Base-by-base conservation (phyloP, 176 grass and related monocot species). In the Thalia dealbata region DNA sequence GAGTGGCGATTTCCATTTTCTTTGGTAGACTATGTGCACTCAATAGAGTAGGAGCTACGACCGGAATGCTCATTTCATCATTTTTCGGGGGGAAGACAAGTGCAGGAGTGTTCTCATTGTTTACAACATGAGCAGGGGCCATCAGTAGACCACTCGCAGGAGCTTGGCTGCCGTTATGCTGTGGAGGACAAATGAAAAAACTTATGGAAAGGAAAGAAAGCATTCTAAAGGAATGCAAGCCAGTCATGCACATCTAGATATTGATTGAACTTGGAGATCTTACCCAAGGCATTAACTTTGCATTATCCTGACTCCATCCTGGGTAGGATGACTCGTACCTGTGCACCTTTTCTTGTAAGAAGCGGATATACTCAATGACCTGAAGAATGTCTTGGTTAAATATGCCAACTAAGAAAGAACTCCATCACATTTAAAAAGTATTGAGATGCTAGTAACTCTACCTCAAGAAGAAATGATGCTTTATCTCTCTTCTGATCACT, bases 251-350 rank as follows among this genome's bases (percentile, higher is more conserved):
- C 42, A 44, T 44, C 6, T 44, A 44, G 42, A 48, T 10, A 48
- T 48, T 48, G 11, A 48, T 4, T 7, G 7, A 42, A 14, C 16
- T 55, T 23, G 42, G 22, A 4, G 18, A 50, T 26, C 28, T 79
- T 71, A 79, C 77, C 77, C 67, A 79, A 29, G 54, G 77, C 52
- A 71, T 71, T 79, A 79, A 79, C 11, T 79, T 79, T 27, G 54
- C 13, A 22, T 60, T 71, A 48, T 79, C 67, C 25, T 71, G 67
- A 79, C 22, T 50, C 54, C 77, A 79, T 70, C 24, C 77, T 70
- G 77, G 67, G 16, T 28, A 14, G 21, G 67, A 46, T 25, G 67
- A 46, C 52, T 79, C 77, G 16, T 71, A 35, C 54, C 71, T 79
- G 14, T 71, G 77, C 25, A 79, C 10, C 42, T 71, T 79, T 41